These are phyloP conservation scores for Plasmopara viticola DNA, from an alignment of 352 stramenopile species.

Conservation along the genomic window DNA sequence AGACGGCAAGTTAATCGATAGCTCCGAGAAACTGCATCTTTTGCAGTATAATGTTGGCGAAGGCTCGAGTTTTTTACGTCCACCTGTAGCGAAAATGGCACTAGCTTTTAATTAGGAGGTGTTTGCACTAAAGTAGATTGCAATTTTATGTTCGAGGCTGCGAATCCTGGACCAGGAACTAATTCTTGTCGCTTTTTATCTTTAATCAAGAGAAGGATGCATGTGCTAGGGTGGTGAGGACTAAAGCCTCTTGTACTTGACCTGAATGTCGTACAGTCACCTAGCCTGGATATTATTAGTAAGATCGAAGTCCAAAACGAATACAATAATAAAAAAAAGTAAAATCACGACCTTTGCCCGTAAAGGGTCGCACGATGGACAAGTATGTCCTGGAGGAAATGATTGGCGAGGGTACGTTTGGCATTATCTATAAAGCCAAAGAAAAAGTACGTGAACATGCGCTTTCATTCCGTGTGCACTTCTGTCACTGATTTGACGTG, in stretches of 20 bases:
- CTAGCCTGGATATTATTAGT: background rate
- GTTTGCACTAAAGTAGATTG: no score
- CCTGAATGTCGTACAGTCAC: background rate
- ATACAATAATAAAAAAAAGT: background rate
- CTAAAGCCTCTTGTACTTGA: background rate
- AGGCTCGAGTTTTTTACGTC: no score
- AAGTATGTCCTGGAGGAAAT: constrained; percentile 77
- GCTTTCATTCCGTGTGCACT: background rate
- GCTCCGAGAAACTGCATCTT: no score
- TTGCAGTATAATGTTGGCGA: no score
- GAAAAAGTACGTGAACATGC: constrained; percentile 46
- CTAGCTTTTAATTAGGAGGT: no score
- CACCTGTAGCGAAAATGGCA: no score
- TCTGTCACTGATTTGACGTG: background rate
- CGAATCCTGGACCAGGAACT: background rate
- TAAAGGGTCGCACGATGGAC: constrained; percentile 39
- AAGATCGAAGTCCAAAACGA: background rate
- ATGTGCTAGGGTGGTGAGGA: background rate
- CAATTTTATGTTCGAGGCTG: no score
- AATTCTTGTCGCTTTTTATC: background rate
- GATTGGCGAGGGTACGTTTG: constrained; percentile 80
- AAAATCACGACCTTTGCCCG: background rate
- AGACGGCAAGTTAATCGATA: no score
- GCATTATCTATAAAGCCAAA: constrained; percentile 70
- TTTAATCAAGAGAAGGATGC: background rate